Evolutionary conservation across 73 alveolate species (phyloP), one percentile per base, ranked within the genome.

Genomic region (Paraurostyla sp.): DNA sequence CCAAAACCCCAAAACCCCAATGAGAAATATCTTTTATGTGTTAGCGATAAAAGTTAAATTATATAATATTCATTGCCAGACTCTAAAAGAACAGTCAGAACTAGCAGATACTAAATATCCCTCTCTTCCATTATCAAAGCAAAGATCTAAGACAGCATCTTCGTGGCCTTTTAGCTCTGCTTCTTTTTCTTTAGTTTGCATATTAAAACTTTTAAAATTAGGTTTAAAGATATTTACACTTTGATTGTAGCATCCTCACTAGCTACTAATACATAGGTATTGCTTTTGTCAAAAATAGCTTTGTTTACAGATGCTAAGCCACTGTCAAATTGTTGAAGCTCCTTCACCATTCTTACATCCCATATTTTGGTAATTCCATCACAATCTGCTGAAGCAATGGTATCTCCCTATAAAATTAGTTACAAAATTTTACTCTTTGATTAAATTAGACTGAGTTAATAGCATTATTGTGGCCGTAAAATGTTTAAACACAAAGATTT

Each of bases 331-430:
- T 97, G 92, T 46, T 94, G 87, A 76, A 95, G 88, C 88, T 98
- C 99, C 56, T 97, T 94, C 22, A 99, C 99, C 97, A 97, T 98
- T 88, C 99, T 95, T 33, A 97, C 98, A 94, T 99, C 99, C 99
- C 99, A 99, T 65, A 99, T 88, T 93, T 97, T 98, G 32, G 97
- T 98, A 40, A 97, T 97, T 68, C 99, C 99, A 91, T 99, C 99
- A 20, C 99, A 98, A 91, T 99, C 99, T 54, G 99, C 94, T n/a
- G 99, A 95, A 25, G 99, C 99, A 35, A 99, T 96, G 6, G 94
- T 56, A 81, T 96, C 99, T 29, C 99, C 99, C 86, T 73, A 73
- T 0, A 11, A 16, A 13, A 73, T 73, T 13, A 68, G 6, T 73
- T 16, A 32, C 15, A 68, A 35, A 7, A 25, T 73, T 36, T 73